Conservation (phyloP, 306 rosid species). For the Prunus campanulata region DNA sequence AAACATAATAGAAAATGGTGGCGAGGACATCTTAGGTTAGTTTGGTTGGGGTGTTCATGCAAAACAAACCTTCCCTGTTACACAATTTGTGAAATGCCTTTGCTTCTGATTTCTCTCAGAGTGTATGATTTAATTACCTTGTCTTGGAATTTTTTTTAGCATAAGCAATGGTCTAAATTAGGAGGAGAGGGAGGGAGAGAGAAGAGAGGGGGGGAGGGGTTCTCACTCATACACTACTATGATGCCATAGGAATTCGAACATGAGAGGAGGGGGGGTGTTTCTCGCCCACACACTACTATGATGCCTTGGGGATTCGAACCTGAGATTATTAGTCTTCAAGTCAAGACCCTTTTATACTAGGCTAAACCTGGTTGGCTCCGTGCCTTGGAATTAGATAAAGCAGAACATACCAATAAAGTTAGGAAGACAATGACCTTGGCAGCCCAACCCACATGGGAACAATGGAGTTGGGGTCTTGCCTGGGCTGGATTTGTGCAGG, state of each 20-base stretch:
- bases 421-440: conserved; percentile 1
- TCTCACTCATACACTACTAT: too few species aligned
- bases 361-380: too few species aligned
- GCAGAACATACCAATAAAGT: not conserved
- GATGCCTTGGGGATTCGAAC: not conserved
- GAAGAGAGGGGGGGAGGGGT: too few species aligned
- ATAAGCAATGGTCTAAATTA: too few species aligned
- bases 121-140: conserved; percentile 7
- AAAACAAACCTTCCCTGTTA: not conserved
- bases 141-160: not conserved
- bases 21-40: too few species aligned
- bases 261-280: too few species aligned
- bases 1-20: too few species aligned
- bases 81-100: not conserved
- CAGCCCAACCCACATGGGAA: conserved; percentile 15
- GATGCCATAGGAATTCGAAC: too few species aligned
- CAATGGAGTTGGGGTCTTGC: not conserved
- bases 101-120: not conserved
- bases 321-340: too few species aligned
- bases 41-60: not conserved
- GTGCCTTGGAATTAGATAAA: not conserved
- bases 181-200: too few species aligned
- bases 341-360: too few species aligned
- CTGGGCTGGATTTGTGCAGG: not conserved
- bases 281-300: too few species aligned